These are phyloP conservation scores for Vickermania ingenoplastis DNA, from an alignment of 208 protist genomes.

Conservation along the genomic window DNA sequence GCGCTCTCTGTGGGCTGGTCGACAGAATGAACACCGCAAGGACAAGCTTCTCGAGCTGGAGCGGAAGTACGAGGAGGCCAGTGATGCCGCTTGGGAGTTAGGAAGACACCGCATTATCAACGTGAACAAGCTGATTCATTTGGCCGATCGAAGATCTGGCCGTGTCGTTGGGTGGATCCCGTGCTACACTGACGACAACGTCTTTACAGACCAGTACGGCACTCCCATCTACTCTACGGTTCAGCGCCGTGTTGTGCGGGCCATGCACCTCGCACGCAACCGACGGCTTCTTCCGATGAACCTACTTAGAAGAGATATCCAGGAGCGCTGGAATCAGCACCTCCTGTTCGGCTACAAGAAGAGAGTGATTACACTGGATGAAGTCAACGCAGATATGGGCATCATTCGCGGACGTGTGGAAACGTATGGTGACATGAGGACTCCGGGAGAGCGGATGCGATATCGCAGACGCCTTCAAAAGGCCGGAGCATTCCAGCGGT, in stretches of 20 bases:
- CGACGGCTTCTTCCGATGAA: slow-evolving; percentile 52
- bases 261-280: slow-evolving; percentile 6
- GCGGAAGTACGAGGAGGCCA: slow-evolving; percentile 16
- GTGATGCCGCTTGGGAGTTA: slow-evolving; percentile 50
- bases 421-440: slow-evolving; percentile 17
- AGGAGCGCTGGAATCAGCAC: slow-evolving; percentile 36
- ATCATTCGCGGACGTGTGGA: neutral
- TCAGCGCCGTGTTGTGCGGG: neutral
- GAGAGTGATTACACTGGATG: slow-evolving; percentile 10
- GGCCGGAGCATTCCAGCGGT: slow-evolving; percentile 33
- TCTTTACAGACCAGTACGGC: slow-evolving; percentile 22
- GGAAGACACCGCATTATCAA: slow-evolving; percentile 60
- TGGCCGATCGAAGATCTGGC: slow-evolving; percentile 54
- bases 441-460: slow-evolving; percentile 23
- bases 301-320: slow-evolving; percentile 31
- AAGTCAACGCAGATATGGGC: neutral
- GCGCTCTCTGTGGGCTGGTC: slow-evolving; percentile 50
- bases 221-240: neutral
- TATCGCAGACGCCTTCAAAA: slow-evolving; percentile 33
- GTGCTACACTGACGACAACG: slow-evolving; percentile 54
- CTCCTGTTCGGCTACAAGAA: slow-evolving; percentile 60
- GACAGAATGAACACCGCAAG: slow-evolving; percentile 31
- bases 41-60: slow-evolving; percentile 29
- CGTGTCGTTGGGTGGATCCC: slow-evolving; percentile 62
- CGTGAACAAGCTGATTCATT: slow-evolving; percentile 59